Conservation (phyloP, 2,329 filamentous ascomycete species). For the Botryosphaeria agaves region DNA sequence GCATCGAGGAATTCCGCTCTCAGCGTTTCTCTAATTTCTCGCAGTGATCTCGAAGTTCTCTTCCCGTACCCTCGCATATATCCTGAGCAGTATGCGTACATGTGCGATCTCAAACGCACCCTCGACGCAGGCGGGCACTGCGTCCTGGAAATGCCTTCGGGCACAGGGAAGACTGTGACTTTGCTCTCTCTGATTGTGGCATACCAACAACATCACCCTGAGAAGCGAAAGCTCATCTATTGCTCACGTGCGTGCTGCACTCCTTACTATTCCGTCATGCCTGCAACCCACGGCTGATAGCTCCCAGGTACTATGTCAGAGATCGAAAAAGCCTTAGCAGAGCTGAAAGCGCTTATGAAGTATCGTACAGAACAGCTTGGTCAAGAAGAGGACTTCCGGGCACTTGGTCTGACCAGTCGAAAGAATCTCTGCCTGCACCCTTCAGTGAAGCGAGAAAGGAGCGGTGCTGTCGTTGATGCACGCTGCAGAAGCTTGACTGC, state of each 20-base stretch:
- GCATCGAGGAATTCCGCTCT: conserved; percentile 6
- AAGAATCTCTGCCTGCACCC: conserved; percentile 97
- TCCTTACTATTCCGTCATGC: too few species aligned
- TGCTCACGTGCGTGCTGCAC: conserved; percentile 76
- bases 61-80: conserved; percentile 64
- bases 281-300: neutral
- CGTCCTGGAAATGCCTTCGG: conserved; percentile 96
- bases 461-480: conserved; percentile 85
- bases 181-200: conserved; percentile 88
- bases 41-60: conserved; percentile 48
- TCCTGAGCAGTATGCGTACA: conserved; percentile 43
- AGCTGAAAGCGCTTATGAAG: conserved; percentile 86
- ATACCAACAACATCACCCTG: conserved; percentile 86
- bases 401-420: conserved; percentile 80
- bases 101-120: conserved; percentile 75
- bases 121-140: conserved; percentile 91
- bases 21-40: conserved; percentile 1
- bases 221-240: conserved; percentile 92
- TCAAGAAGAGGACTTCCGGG: conserved; percentile 79
- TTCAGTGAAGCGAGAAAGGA: conserved; percentile 91
- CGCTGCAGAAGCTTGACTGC: conserved; percentile 88
- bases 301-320: conserved; percentile 91
- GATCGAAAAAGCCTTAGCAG: conserved; percentile 91
- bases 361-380: conserved; percentile 84
- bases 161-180: conserved; percentile 94